Base-by-base conservation (phyloP, 2,329 filamentous ascomycete species). In the Lojkania enalia region DNA sequence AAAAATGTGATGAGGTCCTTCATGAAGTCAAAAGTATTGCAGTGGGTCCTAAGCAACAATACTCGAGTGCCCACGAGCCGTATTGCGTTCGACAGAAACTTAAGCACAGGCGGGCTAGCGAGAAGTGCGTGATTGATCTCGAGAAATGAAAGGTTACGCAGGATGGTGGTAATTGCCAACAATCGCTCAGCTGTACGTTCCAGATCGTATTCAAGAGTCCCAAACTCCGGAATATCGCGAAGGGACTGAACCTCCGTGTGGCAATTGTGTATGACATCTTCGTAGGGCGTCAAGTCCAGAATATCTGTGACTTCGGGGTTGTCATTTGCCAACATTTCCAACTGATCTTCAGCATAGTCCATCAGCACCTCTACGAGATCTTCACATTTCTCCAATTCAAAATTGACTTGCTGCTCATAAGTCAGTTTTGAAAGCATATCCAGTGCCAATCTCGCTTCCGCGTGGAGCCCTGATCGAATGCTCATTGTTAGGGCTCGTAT, bases 1-100 rank as follows among this genome's bases (percentile, higher is more conserved):
- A 99, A 77, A 55, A 95, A 84, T 13, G 90, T 86, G 46, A 97
- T 83, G 20, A 90, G 77, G 67, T 99, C 94, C 72, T 99, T 99
- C 88, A 96, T 95, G 60, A 97, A 92, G 69, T 99, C 94, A 54
- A 96, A 76, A 0, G 88, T 94, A 70, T 96, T 96, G 61, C 81
- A 78, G 54, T 94, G 81, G 3, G 85, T 89, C 29, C 90, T 84
- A 31, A 97, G 74, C 20, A 97, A 79, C 79, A 92, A 88, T 57
- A 90, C 90, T 12, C 90, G 86, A 3, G 91, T 96, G 20, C 92
- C 94, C 12, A 97, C 78, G 55, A 94, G 88, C 48, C 90, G 81
- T 51, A 97, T 90, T 3, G 91, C 82, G 35, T 85, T 85, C 46
- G 89, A 90, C 6, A 96, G 74, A 60, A 96, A 90, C 57, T 88